phyloP scores from a whole-genome alignment of 2,329 filamentous ascomycete species.

The Aspergillus fumigatus region DNA sequence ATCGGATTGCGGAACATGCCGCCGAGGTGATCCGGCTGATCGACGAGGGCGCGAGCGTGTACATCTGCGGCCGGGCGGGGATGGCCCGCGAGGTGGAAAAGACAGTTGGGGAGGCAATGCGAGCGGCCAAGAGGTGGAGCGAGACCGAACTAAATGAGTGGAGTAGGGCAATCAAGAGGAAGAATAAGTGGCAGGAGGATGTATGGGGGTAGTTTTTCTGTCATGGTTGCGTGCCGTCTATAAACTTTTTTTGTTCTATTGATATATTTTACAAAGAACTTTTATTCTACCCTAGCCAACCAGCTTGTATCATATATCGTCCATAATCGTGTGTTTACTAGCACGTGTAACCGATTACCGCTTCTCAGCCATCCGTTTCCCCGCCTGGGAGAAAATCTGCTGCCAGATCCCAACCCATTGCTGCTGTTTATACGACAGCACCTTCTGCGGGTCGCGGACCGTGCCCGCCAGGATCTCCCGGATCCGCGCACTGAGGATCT shows the following conservation, averaged over 20 bases:
- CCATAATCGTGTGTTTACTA: background rate
- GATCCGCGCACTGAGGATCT: slow-evolving; percentile 67
- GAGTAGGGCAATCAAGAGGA: slow-evolving; percentile 46
- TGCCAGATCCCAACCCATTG: slow-evolving; percentile 74
- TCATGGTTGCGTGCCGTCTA: background rate
- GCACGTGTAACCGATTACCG: background rate
- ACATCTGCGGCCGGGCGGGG: slow-evolving; percentile 35
- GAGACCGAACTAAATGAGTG: slow-evolving; percentile 43
- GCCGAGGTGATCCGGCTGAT: slow-evolving; percentile 31
- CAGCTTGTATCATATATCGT: background rate
- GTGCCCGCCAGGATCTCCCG: slow-evolving; percentile 68
- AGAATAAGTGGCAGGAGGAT: slow-evolving; percentile 52
- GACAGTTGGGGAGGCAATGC: slow-evolving; percentile 35
- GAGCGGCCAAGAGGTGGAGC: slow-evolving; percentile 32
- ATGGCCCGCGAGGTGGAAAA: slow-evolving; percentile 43
- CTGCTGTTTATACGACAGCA: slow-evolving; percentile 58
- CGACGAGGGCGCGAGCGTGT: slow-evolving; percentile 37
- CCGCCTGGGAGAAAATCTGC: slow-evolving; percentile 53
- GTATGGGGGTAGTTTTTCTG: slow-evolving; percentile 37
- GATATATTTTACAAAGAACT: background rate
- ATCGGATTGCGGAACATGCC: slow-evolving; percentile 29
- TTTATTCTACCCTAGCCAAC: background rate
- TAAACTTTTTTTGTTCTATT: no score
- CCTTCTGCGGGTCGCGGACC: slow-evolving; percentile 50
- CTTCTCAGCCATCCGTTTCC: slow-evolving; percentile 13